phyloP scores from a whole-genome alignment of 805 yeast genomes.

The Metschnikowia lochheadii region DNA sequence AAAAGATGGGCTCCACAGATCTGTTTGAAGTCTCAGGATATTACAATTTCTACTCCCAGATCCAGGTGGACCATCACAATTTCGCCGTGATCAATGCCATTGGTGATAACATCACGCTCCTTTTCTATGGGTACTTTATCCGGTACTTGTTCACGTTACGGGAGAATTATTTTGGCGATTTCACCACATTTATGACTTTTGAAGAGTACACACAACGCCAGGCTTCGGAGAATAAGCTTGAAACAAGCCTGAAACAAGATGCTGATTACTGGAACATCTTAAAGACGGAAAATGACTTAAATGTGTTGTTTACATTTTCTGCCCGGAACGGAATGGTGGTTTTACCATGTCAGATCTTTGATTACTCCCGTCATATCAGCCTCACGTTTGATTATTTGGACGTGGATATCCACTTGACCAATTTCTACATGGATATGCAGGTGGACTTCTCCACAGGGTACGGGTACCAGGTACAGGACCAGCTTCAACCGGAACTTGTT shows the following conservation, averaged over 20 bases:
- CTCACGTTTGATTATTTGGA: conserved; percentile 62
- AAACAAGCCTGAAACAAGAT: conserved; percentile 4
- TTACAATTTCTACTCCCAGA: conserved; percentile 54
- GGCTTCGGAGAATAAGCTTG: conserved; percentile 1
- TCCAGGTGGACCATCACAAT: conserved; percentile 68
- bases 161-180: conserved; percentile 89
- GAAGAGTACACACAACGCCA: conserved; percentile 55
- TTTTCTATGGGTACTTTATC: conserved; percentile 75
- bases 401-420: conserved; percentile 80
- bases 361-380: conserved; percentile 56
- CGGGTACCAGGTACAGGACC: conserved; percentile 23
- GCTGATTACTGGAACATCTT: conserved; percentile 36
- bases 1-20: conserved; percentile 63
- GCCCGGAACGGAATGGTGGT: conserved; percentile 68
- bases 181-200: conserved; percentile 75
- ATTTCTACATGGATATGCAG: conserved; percentile 91
- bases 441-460: conserved; percentile 58
- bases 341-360: conserved; percentile 70
- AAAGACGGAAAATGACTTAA: conserved; percentile 67
- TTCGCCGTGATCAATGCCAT: conserved; percentile 59
- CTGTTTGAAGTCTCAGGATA: conserved; percentile 61
- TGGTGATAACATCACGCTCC: conserved; percentile 63
- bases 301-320: conserved; percentile 67
- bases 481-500: conserved; percentile 12
- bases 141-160: conserved; percentile 70